Base-by-base conservation (phyloP, 2,329 filamentous ascomycete species). In the Orbilia quercus region DNA sequence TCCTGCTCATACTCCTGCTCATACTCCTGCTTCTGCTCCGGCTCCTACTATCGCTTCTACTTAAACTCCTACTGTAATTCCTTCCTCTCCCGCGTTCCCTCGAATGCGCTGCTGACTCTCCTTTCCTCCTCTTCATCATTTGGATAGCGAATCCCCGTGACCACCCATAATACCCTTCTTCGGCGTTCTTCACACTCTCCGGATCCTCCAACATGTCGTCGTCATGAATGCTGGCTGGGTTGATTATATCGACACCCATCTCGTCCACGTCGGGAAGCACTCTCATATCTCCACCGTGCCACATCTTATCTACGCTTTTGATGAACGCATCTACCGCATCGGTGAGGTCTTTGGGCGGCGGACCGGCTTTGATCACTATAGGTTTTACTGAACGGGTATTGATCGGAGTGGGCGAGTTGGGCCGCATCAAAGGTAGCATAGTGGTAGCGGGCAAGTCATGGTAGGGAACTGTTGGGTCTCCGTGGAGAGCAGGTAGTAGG, bases 81-180 rank as follows among this genome's bases (percentile, higher is more conserved):
- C 51, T 36, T 20, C 79, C 79, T 51, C 80, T 79, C 58, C 81
- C 82, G 1, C 78, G 78, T 6, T 64, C 48, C 6, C 75, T 51
- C 4, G 47, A 62, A 11, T 38, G 14, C 2, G 20, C 14, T 1
- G 23, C 42, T 7, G 22, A 23, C 22, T 51, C 76, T 63, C 81
- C 82, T 47, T 79, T 82, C 25, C 79, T 81, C 38, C 85, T 83
- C 55, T 83, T 82, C 80, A 89, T 91, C 90, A 95, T 95, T 78
- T 90, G 90, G 76, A 91, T 84, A 79, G 91, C 96, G 76, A 96
- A 95, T 0, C 83, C 83, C 40, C 86, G 85, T 3, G 91, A 94
- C 92, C 92, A 96, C 73, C 92, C 92, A 79, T 96, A 96, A 80
- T 96, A 96, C 0, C 90, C 91, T 75, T 91, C 88, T 0, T 88